A percentile compares a stretch with the other conserved stretches of the same genome.
These are phyloP conservation scores for Sarcomyxa edulis DNA, from an alignment of 768 basidiomycete species.

Conservation along the genomic window DNA sequence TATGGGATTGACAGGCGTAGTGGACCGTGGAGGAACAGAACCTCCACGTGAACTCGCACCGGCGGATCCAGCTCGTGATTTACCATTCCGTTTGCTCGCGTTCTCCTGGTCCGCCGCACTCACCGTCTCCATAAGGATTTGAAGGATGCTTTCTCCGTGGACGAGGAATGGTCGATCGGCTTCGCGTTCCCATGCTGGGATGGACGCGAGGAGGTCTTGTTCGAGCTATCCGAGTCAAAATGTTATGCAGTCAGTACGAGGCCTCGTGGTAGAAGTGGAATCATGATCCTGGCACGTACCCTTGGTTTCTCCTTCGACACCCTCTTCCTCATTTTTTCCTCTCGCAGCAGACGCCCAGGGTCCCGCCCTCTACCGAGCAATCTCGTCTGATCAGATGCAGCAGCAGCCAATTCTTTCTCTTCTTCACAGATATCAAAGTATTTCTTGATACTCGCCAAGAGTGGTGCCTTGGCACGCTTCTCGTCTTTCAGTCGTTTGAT, in stretches of 20 bases:
- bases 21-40: slow-evolving; percentile 57
- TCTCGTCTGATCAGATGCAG: slow-evolving; percentile 77
- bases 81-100: slow-evolving; percentile 40
- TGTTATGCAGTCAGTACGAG: no score
- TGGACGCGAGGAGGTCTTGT: slow-evolving; percentile 70
- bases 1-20: slow-evolving; percentile 42
- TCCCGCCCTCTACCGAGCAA: slow-evolving; percentile 81
- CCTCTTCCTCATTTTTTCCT: slow-evolving; percentile 97
- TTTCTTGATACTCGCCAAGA: slow-evolving; percentile 73
- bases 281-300: slow-evolving; percentile 56
- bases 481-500: slow-evolving; percentile 80
- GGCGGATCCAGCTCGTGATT: no score
- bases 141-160: slow-evolving; percentile 76
- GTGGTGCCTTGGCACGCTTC: slow-evolving; percentile 66
- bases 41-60: slow-evolving; percentile 44
- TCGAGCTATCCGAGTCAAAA: no score
- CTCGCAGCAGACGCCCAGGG: slow-evolving; percentile 80
- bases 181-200: slow-evolving; percentile 85
- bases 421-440: slow-evolving; percentile 91
- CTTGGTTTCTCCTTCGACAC: slow-evolving; percentile 90
- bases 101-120: slow-evolving; percentile 80
- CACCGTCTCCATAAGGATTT: slow-evolving; percentile 67
- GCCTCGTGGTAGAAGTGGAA: no score
- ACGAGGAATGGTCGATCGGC: slow-evolving; percentile 75
- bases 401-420: slow-evolving; percentile 79